Base-by-base conservation (phyloP, 768 basidiomycete species). In the Lentinula detonsa region DNA sequence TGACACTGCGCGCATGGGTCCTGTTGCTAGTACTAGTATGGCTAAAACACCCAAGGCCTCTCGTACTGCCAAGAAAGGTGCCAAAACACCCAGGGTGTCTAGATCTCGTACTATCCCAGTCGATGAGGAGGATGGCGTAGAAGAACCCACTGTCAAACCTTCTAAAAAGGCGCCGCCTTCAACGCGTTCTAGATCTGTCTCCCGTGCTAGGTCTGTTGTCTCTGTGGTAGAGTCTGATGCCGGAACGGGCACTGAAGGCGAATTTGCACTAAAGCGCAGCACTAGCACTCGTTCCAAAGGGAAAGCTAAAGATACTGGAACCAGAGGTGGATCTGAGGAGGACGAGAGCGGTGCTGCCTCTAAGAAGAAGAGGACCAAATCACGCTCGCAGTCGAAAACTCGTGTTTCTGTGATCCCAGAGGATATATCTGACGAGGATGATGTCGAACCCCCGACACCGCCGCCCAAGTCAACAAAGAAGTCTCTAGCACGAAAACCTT, bases 31-130 rank as follows among this genome's bases (percentile, higher is more conserved):
- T 35, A 45, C 28, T 45, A 39, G 15, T 46, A 62, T 54, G 71
- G 68, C 1, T 70, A 74, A 35, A 73, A 75, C 35, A 65, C 60
- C 33, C 57, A 63, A 50, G 54, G 61, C 34, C 45, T 46, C 45
- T 63, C 64, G 18, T 50, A 60, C 56, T 69, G 66, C 1, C 69
- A 73, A 31, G 72, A 74, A 48, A 65, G 64, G 50, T 71, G 70
- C 62, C 45, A 60, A 60, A 37, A 65, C 64, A 11, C 64, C 64
- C 23, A 34, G 62, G 16, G 43, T 43, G 11, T 63, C 54, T 15
- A 51, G n/a, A 43, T 11, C 61, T 13, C 55, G 46, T 2, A 31
- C 35, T 28, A 34, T 16, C 9, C n/a, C 60, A 4, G 40, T 52
- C 23, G 39, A 39, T 23, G 52, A 42, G 11, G 55, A 40, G 15